phyloP scores from a whole-genome alignment of 768 basidiomycete genomes.

The Tremella fuciformis region DNA sequence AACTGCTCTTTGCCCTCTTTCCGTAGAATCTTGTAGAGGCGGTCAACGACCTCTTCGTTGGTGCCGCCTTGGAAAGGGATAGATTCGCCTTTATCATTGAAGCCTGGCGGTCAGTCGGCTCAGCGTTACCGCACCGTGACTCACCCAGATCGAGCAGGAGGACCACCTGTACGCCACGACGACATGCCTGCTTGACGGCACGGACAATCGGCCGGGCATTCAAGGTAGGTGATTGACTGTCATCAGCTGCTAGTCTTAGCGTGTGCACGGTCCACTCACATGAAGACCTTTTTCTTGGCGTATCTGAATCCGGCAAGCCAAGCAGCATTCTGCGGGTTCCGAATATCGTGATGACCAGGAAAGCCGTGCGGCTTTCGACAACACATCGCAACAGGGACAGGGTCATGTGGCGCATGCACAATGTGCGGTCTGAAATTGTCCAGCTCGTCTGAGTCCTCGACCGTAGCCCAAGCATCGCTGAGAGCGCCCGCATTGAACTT shows the following conservation, averaged over 20 bases:
- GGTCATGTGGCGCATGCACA: constrained; percentile 60
- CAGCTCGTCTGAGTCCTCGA: constrained; percentile 53
- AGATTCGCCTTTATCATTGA: constrained; percentile 62
- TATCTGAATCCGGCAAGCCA: constrained; percentile 66
- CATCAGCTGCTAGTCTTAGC: constrained; percentile 1
- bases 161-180: constrained; percentile 62
- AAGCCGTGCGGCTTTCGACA: constrained; percentile 63
- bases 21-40: constrained; percentile 60
- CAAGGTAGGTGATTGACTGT: constrained; percentile 68
- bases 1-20: constrained; percentile 57
- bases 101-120: constrained; percentile 29
- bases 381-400: constrained; percentile 66
- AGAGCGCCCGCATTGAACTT: constrained; percentile 53
- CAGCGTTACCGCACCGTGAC: constrained; percentile 53
- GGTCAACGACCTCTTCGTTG: constrained; percentile 66
- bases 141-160: constrained; percentile 62
- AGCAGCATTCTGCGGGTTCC: constrained; percentile 64
- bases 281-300: constrained; percentile 64
- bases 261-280: constrained; percentile 54
- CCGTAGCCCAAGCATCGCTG: constrained; percentile 53
- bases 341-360: constrained; percentile 57
- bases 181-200: constrained; percentile 62
- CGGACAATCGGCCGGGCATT: constrained; percentile 65
- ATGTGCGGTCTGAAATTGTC: constrained; percentile 65
- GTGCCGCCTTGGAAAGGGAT: constrained; percentile 69